These are phyloP conservation scores for Tricholomella constricta DNA, from an alignment of 768 basidiomycete species.

Conservation along the genomic window DNA sequence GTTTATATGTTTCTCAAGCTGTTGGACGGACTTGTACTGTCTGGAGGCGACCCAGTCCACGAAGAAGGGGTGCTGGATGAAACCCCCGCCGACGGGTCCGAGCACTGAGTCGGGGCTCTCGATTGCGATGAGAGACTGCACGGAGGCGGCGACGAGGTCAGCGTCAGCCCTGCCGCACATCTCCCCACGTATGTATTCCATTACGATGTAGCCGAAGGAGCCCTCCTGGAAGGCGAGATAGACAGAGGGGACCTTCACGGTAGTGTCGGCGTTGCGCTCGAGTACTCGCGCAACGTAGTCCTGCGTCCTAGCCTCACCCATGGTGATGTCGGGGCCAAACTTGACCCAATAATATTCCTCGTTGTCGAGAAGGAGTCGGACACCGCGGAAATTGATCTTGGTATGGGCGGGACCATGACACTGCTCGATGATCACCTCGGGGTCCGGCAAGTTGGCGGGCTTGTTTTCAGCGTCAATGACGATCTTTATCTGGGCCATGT, in stretches of 20 bases:
- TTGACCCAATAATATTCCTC: not conserved
- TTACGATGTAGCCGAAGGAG: not conserved
- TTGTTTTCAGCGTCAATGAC: not conserved
- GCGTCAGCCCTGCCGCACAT: not conserved
- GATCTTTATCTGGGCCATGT: not conserved
- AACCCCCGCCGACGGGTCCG: not conserved
- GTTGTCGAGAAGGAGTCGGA: not conserved
- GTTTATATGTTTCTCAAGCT: not conserved
- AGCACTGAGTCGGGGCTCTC: not conserved
- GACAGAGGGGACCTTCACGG: not conserved
- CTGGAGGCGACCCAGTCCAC: not conserved
- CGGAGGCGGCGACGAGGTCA: not conserved
- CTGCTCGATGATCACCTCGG: not conserved
- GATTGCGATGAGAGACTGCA: not conserved
- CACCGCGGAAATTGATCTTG: not conserved
- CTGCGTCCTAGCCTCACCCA: not conserved
- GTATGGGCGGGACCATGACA: not conserved
- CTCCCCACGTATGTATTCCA: not conserved
- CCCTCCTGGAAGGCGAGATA: not conserved
- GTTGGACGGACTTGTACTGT: not conserved
- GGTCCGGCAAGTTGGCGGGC: not conserved
- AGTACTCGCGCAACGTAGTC: not conserved
- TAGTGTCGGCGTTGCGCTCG: not conserved
- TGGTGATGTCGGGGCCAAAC: not conserved
- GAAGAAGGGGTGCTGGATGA: not conserved